phyloP scores from a whole-genome alignment of 768 basidiomycete species.

The Hortiboletus campestris region DNA sequence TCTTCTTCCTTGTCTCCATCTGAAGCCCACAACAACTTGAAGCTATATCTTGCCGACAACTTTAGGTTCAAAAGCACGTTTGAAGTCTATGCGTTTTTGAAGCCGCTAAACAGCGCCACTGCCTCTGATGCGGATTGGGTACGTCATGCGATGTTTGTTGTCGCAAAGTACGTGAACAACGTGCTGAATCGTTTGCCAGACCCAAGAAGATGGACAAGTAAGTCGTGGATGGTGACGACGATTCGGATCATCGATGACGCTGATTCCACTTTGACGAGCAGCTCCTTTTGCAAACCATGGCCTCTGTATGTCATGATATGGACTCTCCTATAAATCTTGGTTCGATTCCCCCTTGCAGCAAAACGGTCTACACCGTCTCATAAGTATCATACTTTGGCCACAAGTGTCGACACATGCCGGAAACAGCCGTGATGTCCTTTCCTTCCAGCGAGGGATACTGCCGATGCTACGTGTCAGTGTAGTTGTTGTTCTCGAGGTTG shows the following conservation, averaged over 20 bases:
- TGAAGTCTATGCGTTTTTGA: slow-evolving; percentile 47
- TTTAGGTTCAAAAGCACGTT: slow-evolving; percentile 42
- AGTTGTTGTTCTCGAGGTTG: too few relatives aligned
- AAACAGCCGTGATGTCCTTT: slow-evolving; percentile 37
- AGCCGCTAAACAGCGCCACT: slow-evolving; percentile 37
- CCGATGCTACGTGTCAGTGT: slow-evolving; percentile 47
- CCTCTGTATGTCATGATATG: slow-evolving; percentile 30
- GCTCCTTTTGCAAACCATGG: slow-evolving; percentile 40
- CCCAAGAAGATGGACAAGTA: slow-evolving; percentile 53
- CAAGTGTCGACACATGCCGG: slow-evolving; percentile 40
- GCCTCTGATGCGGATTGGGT: slow-evolving; percentile 44
- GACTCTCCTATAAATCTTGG: neutral
- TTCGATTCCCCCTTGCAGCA: slow-evolving; percentile 31
- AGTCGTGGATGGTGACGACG: slow-evolving; percentile 9
- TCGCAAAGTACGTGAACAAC: neutral
- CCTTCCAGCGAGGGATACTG: slow-evolving; percentile 58
- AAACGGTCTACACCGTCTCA: slow-evolving; percentile 50
- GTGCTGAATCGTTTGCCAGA: slow-evolving; percentile 27
- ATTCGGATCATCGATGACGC: neutral
- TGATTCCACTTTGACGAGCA: slow-evolving; percentile 15
- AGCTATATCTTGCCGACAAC: slow-evolving; percentile 40
- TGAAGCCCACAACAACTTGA: slow-evolving; percentile 47
- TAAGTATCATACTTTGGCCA: slow-evolving; percentile 49
- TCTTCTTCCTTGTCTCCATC: slow-evolving; percentile 38
- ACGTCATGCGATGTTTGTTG: slow-evolving; percentile 4